A percentile compares a stretch with the other conserved stretches of the same genome.
phyloP scores from a whole-genome alignment of 805 yeast genomes.

The Spathaspora boniae region DNA sequence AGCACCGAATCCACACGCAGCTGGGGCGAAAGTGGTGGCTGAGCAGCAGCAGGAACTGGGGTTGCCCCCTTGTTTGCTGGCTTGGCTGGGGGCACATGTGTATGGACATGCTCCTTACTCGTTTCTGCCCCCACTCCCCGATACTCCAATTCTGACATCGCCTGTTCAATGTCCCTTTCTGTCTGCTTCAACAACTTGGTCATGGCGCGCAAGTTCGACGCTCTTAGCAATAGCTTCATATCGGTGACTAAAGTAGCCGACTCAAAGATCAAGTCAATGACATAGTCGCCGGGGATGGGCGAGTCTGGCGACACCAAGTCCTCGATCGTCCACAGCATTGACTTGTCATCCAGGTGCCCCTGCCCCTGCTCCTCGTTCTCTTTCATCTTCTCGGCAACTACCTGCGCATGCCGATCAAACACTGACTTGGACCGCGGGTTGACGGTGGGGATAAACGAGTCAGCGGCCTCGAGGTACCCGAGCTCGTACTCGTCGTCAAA shows the following conservation, averaged over 20 bases:
- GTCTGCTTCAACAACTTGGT: conserved; percentile 33
- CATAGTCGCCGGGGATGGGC: conserved; percentile 51
- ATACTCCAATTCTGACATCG: conserved; percentile 21
- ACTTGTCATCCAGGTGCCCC: conserved; percentile 14
- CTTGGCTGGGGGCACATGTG: neutral
- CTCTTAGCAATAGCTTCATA: conserved; percentile 56
- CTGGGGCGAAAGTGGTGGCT: neutral
- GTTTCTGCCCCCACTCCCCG: too few species aligned
- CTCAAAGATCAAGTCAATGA: conserved; percentile 60
- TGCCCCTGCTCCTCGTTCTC: conserved; percentile 11
- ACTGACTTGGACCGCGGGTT: conserved; percentile 36
- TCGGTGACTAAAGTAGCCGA: conserved; percentile 61
- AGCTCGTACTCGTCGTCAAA: conserved; percentile 22
- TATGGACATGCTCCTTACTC: too few species aligned
- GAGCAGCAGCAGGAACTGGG: neutral
- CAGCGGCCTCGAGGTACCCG: conserved; percentile 26
- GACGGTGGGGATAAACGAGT: conserved; percentile 12
- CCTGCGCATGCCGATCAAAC: conserved; percentile 26
- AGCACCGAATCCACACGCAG: neutral
- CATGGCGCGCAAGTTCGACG: conserved; percentile 53
- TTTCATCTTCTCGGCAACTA: conserved; percentile 9
- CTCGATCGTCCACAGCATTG: conserved; percentile 45
- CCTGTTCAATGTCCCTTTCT: conserved; percentile 22
- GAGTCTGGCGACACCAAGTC: conserved; percentile 54
- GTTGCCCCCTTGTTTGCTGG: neutral